Evolutionary conservation across 208 protist species (phyloP).

Genomic region (Trypanosoma cruzi): DNA sequence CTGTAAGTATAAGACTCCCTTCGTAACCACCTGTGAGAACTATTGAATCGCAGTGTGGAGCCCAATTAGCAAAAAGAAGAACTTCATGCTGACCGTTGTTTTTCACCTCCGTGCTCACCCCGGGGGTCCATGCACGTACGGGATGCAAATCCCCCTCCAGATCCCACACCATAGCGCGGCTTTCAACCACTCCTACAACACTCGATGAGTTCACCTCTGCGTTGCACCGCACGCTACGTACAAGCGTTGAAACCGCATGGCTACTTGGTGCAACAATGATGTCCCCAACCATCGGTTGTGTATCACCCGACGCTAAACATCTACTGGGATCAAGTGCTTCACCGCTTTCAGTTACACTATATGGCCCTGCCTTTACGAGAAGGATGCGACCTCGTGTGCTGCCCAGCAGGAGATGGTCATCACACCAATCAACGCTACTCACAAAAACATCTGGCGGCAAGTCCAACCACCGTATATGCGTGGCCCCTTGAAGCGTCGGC

Average conservation of each 20-base stretch:
- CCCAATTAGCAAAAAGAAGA: constrained; percentile 77
- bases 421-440: constrained; percentile 65
- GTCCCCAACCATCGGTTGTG: constrained; percentile 38
- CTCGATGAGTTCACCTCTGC: constrained; percentile 28
- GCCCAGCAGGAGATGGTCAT: constrained; percentile 61
- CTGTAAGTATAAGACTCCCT: constrained; percentile 61
- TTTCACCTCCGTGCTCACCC: not conserved
- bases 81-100: constrained; percentile 2
- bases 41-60: constrained; percentile 52
- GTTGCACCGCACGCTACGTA: constrained; percentile 66
- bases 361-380: constrained; percentile 38
- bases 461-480: constrained; percentile 77
- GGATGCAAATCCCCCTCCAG: constrained; percentile 43
- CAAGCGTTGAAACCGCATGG: constrained; percentile 59
- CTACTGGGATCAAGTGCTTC: constrained; percentile 31
- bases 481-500: constrained; percentile 41
- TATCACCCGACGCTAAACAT: constrained; percentile 35
- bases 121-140: constrained; percentile 50
- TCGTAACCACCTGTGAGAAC: constrained; percentile 77
- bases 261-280: constrained; percentile 58
- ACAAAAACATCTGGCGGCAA: constrained; percentile 38
- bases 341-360: constrained; percentile 35
- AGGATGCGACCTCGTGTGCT: constrained; percentile 74
- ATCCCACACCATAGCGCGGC: constrained; percentile 73
- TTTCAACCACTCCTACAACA: constrained; percentile 47